Base-by-base conservation (phyloP, 2,329 filamentous ascomycete genomes). In the Thelonectria discophora region DNA sequence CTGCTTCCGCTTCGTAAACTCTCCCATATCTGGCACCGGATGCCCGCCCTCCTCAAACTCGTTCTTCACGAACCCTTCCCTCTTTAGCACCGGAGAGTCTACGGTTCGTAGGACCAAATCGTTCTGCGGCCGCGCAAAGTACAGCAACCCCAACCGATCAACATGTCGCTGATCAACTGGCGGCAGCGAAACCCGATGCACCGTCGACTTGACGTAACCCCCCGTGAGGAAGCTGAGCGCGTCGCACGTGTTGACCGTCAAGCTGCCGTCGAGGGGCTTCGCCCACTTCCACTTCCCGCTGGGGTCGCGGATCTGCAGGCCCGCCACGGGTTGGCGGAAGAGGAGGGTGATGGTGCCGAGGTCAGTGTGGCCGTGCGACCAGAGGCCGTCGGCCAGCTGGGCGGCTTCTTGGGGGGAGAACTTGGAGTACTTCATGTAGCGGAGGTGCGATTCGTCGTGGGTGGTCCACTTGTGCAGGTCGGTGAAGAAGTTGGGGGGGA, bases 381-480 rank as follows among this genome's bases (percentile, higher is more conserved):
- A 81, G 1, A 83, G 74, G 3, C 67, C 65, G 27, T 74, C 69
- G 0, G 78, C 79, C 12, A 77, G 76, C 56, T 74, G 75, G 47
- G 75, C 77, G 64, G 80, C 81, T 17, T 83, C 79, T 17, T 82
- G 79, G 1, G 76, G 68, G 0, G 75, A 78, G 27, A 83, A 80
- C 1, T 80, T 78, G 17, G 79, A 77, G 62, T 87, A 87, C 53
- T 84, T 77, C 84, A 88, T 88, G 73, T 87, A 88, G 1, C 87
- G 81, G 34, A 88, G 78, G 65, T 88, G 85, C 40, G 85, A 83
- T 64, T 88, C 85, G 21, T 82, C 81, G 27, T 83, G 79, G 18
- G 80, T 76, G 3, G 87, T 80, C 69, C 87, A 89, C 10, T 76
- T 77, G 69, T 89, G 87, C 39, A 68, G 27, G 1, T 58, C 83